Conservation (phyloP, 2,329 filamentous ascomycete genomes). For the Thermothelomyces thermophilus region DNA sequence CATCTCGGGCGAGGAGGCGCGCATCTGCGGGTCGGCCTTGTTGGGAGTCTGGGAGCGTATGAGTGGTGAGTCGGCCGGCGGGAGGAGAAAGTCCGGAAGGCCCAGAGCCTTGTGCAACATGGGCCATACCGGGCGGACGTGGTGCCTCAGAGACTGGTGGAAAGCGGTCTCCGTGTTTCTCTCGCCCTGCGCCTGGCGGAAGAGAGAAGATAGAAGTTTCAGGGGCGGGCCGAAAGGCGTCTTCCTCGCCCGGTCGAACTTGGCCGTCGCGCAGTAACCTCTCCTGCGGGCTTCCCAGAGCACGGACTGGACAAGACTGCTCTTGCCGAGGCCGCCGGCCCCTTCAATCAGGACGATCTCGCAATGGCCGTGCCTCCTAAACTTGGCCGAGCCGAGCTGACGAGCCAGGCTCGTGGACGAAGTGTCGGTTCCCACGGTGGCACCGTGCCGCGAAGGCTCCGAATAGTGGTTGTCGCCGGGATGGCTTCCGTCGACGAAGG, state of each 20-base stretch:
- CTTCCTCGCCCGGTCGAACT: conserved; percentile 56
- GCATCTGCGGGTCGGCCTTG: conserved; percentile 34
- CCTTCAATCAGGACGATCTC: conserved; percentile 58
- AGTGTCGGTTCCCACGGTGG: conserved; percentile 35
- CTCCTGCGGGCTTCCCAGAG: conserved; percentile 53
- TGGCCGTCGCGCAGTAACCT: conserved; percentile 60
- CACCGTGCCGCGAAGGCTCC: conserved; percentile 36
- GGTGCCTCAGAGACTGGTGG: conserved; percentile 55
- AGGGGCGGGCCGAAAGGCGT: conserved; percentile 58
- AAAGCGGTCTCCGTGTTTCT: conserved; percentile 59
- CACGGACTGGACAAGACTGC: conserved; percentile 56
- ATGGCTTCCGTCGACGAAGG: conserved; percentile 44
- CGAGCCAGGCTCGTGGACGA: conserved; percentile 44
- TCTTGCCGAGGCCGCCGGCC: conserved; percentile 58
- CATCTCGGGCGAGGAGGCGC: conserved; percentile 46
- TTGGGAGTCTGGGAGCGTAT: conserved; percentile 35
- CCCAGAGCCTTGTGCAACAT: conserved; percentile 55
- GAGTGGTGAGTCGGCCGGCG: conserved; percentile 37
- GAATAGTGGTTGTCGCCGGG: conserved; percentile 39
- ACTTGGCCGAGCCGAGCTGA: conserved; percentile 51
- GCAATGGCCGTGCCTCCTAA: conserved; percentile 55
- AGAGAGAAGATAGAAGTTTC: conserved; percentile 58
- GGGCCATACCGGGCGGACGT: conserved; percentile 58
- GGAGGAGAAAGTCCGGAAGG: conserved; percentile 63
- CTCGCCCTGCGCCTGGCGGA: conserved; percentile 62